Evolutionary conservation across 768 basidiomycete genomes (phyloP).

Genomic region (Mycena indigotica): DNA sequence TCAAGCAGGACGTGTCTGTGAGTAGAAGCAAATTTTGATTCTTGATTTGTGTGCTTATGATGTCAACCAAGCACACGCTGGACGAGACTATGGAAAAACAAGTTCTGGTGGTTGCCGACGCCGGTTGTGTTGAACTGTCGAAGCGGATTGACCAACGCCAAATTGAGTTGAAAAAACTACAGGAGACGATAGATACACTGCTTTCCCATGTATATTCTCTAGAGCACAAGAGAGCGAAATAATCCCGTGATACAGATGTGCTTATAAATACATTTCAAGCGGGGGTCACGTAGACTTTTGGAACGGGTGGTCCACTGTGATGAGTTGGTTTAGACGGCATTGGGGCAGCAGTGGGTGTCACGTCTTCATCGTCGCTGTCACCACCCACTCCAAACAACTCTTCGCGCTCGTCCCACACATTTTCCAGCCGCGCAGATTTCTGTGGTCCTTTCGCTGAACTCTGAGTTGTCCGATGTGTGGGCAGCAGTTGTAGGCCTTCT

Average conservation of each 20-base stretch:
- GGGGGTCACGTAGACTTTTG: constrained; percentile 25
- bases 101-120: constrained; percentile 53
- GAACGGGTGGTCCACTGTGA: constrained; percentile 19
- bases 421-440: constrained; percentile 46
- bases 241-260: constrained; percentile 7
- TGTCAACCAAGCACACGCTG: constrained; percentile 46
- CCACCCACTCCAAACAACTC: constrained; percentile 71
- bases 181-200: constrained; percentile 45
- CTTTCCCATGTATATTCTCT: constrained; percentile 36
- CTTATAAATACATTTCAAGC: constrained; percentile 5
- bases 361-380: constrained; percentile 60
- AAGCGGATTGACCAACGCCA: constrained; percentile 43
- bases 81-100: constrained; percentile 51
- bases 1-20: constrained; percentile 11
- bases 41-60: too few species aligned
- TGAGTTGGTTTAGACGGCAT: constrained; percentile 30
- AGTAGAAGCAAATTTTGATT: constrained; percentile 2
- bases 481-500: constrained; percentile 60
- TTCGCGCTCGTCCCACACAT: constrained; percentile 81
- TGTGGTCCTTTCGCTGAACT: constrained; percentile 30
- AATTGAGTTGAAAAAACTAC: constrained; percentile 46
- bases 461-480: constrained; percentile 38
- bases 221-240: constrained; percentile 19
- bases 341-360: constrained; percentile 17
- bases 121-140: constrained; percentile 49